A percentile compares a stretch with the other conserved stretches of the same genome.
Conservation (phyloP, 805 yeast species). For the Scheffersomyces coipomensis region DNA sequence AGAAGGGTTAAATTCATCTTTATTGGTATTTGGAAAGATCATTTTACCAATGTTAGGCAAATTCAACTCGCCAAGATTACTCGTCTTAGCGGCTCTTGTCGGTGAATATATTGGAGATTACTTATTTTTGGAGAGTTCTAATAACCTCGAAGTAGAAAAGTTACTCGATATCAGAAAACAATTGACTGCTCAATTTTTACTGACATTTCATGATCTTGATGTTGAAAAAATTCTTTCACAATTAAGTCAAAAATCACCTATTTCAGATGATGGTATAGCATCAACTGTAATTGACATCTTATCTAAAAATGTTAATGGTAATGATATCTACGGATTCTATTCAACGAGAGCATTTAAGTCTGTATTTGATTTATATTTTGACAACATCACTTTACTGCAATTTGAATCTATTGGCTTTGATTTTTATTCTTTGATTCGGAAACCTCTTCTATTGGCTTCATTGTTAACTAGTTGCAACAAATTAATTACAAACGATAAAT, state of each 20-base stretch:
- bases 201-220: not conserved
- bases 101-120: constrained; percentile 21
- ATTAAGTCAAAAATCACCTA: not conserved
- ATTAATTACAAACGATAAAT: constrained; percentile 34
- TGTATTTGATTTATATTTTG: constrained; percentile 13
- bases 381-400: constrained; percentile 8
- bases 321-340: constrained; percentile 12
- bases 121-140: constrained; percentile 11
- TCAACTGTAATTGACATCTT: not conserved
- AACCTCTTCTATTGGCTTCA: constrained; percentile 29
- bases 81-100: not conserved
- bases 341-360: constrained; percentile 15
- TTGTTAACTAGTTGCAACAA: constrained; percentile 31
- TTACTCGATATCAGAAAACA: not conserved
- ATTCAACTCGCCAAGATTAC: not conserved
- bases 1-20: not conserved
- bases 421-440: constrained; percentile 27
- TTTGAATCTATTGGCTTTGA: constrained; percentile 26
- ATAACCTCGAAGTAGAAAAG: constrained; percentile 1
- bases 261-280: not conserved
- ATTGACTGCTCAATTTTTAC: not conserved
- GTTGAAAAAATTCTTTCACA: no score
- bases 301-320: not conserved
- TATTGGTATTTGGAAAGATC: constrained; percentile 7
- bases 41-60: not conserved